Evolutionary conservation across 2,329 filamentous ascomycete species (phyloP).

Genomic region (Cytospora piceae): DNA sequence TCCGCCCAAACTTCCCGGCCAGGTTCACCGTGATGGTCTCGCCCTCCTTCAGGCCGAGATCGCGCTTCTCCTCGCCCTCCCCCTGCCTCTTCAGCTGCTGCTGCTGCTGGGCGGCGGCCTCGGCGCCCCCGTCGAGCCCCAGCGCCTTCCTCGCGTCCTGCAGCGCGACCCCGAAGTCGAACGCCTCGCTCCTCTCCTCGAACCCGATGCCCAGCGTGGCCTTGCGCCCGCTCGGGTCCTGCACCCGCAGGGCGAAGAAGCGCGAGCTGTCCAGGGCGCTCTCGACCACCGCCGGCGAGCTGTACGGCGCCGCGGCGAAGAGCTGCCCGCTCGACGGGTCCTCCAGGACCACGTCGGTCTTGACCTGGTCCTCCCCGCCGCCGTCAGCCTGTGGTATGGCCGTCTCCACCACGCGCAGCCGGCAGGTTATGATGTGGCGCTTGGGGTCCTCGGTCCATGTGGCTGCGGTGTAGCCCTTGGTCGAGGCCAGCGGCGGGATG

Average conservation of each 20-base stretch:
- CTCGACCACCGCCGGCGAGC: slow-evolving; percentile 67
- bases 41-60: slow-evolving; percentile 86
- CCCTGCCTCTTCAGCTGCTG: slow-evolving; percentile 44
- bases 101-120: slow-evolving; percentile 38
- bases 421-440: slow-evolving; percentile 83
- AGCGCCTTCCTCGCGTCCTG: slow-evolving; percentile 77
- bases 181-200: slow-evolving; percentile 82
- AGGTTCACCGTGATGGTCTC: slow-evolving; percentile 87
- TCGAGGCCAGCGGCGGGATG: slow-evolving; percentile 78
- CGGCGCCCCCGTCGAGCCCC: slow-evolving; percentile 56
- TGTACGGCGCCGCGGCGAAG: slow-evolving; percentile 85
- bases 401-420: slow-evolving; percentile 78
- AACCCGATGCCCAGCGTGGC: slow-evolving; percentile 84
- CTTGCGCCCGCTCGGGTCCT: slow-evolving; percentile 74
- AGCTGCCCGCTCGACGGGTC: slow-evolving; percentile 73
- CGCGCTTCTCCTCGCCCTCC: slow-evolving; percentile 62
- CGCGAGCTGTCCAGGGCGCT: slow-evolving; percentile 77
- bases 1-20: slow-evolving; percentile 59
- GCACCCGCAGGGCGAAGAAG: slow-evolving; percentile 83
- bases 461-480: slow-evolving; percentile 77
- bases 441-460: slow-evolving; percentile 74
- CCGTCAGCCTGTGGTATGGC: slow-evolving; percentile 52
- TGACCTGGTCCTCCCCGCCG: slow-evolving; percentile 60
- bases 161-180: slow-evolving; percentile 81
- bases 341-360: slow-evolving; percentile 78